phyloP scores from a whole-genome alignment of 441 rosid species.

The Raphanus hybrid region DNA sequence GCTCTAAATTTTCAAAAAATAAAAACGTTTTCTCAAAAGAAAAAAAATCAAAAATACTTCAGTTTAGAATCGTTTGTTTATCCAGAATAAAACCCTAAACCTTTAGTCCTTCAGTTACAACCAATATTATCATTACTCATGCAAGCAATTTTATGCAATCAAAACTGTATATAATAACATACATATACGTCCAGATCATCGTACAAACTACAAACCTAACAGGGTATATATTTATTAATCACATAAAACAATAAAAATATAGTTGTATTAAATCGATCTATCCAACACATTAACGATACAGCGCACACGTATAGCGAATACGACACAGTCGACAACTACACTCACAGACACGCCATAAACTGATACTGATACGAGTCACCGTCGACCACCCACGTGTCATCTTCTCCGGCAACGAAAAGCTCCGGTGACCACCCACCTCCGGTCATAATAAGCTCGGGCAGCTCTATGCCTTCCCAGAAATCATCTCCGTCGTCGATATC shows the following conservation, averaged over 20 bases:
- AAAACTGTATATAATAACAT: neutral
- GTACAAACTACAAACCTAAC: neutral
- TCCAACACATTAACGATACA: slow-evolving; percentile 34
- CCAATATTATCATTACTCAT: neutral
- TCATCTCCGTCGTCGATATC: slow-evolving; percentile 40
- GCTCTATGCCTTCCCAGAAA: slow-evolving; percentile 83
- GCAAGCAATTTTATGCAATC: neutral
- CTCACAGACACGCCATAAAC: slow-evolving; percentile 56
- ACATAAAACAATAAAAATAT: slow-evolving; percentile 27
- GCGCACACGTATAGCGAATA: slow-evolving; percentile 41
- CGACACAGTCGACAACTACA: slow-evolving; percentile 33
- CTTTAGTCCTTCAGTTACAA: neutral
- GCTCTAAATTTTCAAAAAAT: neutral
- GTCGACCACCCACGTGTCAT: slow-evolving; percentile 57
- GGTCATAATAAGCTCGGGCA: slow-evolving; percentile 65
- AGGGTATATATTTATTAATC: slow-evolving; percentile 14
- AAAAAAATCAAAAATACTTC: neutral
- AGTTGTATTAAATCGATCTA: slow-evolving; percentile 33
- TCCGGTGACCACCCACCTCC: slow-evolving; percentile 50
- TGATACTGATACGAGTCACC: slow-evolving; percentile 50
- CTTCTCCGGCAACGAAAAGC: slow-evolving; percentile 52
- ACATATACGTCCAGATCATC: slow-evolving; percentile 8
- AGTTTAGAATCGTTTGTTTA: neutral
- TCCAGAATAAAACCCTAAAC: neutral
- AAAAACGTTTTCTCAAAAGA: too few species aligned